Evolutionary conservation across 1,284 basidiomycete species (phyloP), one percentile per base, ranked within the genome.

Genomic region (Sporisorium sorghi): DNA sequence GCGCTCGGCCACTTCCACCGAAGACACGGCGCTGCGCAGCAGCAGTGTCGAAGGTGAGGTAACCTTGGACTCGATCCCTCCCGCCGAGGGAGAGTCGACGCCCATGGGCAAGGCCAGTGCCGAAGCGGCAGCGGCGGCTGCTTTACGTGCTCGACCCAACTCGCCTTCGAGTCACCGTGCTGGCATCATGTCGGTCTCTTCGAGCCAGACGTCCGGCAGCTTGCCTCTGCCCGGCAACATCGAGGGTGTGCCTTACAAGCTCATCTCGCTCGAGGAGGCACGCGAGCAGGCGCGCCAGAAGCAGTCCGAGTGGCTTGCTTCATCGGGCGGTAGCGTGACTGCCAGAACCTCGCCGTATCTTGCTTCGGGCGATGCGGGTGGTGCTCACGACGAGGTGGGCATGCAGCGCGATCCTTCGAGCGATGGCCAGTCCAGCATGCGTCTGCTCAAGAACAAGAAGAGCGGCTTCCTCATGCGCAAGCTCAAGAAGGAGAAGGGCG

Each of bases 221-320:
- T 53, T 68, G 14, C 65, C 71, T n/a, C 42, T 73, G 14, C 67
- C 76, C 15, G 73, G 76, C 47, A 61, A 57, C 37, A 70, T 73
- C 32, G 76, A 77, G 35, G 77, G 79, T 14, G 78, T 78, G 15
- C 70, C 72, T 3, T 81, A 81, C 76, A 79, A 80, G 62, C 76
- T 81, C 47, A 81, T 81, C 56, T 76, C 76, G 32, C 72, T 81
- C 39, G 68, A 81, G 43, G 52, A 79, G 48, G 76, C 77, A 7
- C 70, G 78, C 14, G 67, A 74, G 52, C 69, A 77, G 50, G 66
- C 68, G 14, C 60, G 71, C 17, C 64, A 63, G 58, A 73, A 68
- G 48, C 71, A 73, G 51, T 64, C 64, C 30, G 71, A 73, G 48
- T 73, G 71, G 71, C 58, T 73, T 11, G 65, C 71, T 19, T 43